phyloP scores from a whole-genome alignment of 129 eudicot genomes.

The Arctium minus region DNA sequence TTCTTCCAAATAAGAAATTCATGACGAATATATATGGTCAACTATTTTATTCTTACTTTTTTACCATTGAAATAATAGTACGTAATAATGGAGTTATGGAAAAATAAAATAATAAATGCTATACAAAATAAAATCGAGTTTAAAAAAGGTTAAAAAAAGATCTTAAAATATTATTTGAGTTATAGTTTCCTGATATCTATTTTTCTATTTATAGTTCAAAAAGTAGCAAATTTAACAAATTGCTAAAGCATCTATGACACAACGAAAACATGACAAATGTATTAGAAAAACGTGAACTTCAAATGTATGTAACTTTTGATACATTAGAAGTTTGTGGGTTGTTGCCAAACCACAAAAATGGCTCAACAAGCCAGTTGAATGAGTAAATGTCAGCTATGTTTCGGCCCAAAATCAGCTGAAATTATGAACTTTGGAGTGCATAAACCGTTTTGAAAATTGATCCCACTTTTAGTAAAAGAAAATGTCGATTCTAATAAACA shows the following conservation, averaged over 20 bases:
- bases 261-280: background rate
- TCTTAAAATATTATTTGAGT: background rate
- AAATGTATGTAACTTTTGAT: background rate
- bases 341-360: no score
- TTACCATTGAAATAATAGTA: background rate
- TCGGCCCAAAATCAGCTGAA: no score
- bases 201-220: no score
- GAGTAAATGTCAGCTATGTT: no score
- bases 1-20: background rate
- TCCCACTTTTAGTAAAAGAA: no score
- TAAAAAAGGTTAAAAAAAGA: background rate
- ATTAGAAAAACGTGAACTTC: background rate
- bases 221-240: no score
- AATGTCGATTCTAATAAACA: no score
- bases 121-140: background rate
- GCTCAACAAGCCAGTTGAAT: no score
- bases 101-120: background rate
- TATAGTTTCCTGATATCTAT: no score
- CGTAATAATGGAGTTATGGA: background rate
- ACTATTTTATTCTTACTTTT: background rate
- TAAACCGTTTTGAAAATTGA: no score
- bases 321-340: no score
- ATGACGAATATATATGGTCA: conserved; percentile 5
- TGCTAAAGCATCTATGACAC: background rate
- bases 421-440: no score